Percentiles rank a stretch among this genome's conserved stretches.
phyloP scores from a whole-genome alignment of 768 basidiomycete genomes.

The Holtermanniella nyarrowii region DNA sequence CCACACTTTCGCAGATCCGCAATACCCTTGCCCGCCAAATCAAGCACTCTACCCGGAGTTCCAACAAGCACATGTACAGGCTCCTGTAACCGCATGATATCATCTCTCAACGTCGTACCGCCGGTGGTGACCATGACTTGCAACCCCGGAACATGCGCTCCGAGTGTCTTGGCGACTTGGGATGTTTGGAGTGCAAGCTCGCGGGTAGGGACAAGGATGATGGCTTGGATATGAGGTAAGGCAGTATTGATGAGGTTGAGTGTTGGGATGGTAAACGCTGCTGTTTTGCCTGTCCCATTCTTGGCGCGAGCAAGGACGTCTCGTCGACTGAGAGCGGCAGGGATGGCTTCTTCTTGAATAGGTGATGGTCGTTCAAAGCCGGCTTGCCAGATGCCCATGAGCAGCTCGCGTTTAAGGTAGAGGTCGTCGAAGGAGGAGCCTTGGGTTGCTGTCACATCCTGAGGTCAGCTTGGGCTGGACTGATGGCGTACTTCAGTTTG shows the following conservation, averaged over 20 bases:
- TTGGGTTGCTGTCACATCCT: conserved; percentile 85
- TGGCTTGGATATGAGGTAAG: conserved; percentile 83
- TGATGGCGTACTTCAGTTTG: conserved; percentile 61
- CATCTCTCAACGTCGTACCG: conserved; percentile 94
- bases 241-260: conserved; percentile 81
- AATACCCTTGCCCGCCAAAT: conserved; percentile 82
- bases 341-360: conserved; percentile 98
- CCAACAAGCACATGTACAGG: conserved; percentile 92
- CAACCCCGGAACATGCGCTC: conserved; percentile 76
- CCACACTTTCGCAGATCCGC: conserved; percentile 90
- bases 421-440: conserved; percentile 95
- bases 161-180: conserved; percentile 96
- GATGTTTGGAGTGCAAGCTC: conserved; percentile 95
- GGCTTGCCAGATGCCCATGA: conserved; percentile 99
- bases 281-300: conserved; percentile 74
- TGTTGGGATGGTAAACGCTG: conserved; percentile 95
- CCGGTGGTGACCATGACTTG: conserved; percentile 99
- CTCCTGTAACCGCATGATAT: conserved; percentile 84
- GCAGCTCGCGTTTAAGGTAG: conserved; percentile 79
- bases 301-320: conserved; percentile 52
- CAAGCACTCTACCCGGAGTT: conserved; percentile 90
- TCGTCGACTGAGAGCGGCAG: conserved; percentile 81
- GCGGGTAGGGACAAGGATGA: conserved; percentile 95
- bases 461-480: not conserved
- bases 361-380: conserved; percentile 87